Base-by-base conservation (phyloP, 805 yeast genomes). In the Suhomyces emberorum region DNA sequence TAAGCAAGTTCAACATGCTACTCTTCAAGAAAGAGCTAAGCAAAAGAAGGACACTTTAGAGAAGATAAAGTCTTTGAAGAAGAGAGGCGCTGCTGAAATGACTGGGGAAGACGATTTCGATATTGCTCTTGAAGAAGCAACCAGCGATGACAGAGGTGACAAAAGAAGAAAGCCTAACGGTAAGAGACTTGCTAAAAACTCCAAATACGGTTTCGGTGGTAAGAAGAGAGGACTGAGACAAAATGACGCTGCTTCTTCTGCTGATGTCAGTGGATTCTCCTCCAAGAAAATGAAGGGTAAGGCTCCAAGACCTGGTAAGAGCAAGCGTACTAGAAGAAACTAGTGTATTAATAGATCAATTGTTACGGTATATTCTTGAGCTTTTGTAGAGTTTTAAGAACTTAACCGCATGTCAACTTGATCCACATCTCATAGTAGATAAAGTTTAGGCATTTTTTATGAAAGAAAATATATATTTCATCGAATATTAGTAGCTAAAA, bases 1-100 rank as follows among this genome's bases (percentile, higher is more conserved):
- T 65, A 91, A 91, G 68, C 95, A 91, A 70, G 97, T 89, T 21
- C 96, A 89, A 71, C 78, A 85, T 52, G 95, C 87, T 47, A 88
- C 95, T 29, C 72, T 89, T 55, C 96, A 89, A 68, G 87, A 85
- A 52, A 83, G 98, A 68, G 95, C 87, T 59, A 82, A 85, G 70
- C 93, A 88, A 52, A 91, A 91, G 82, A 79, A 77, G 57, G 96
- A 88, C 16, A 81, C 96, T 15, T 65, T 91, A 48, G 96, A 89
- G 16, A 85, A 83, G 69, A 87, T 91, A 62, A 89, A 88, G 64
- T 74, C 85, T n/a, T 75, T 93, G 55, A 88, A 87, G 75, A 89
- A 88, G 78, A 80, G 95, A 68, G 80, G 80, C 53, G 75, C 78
- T 44, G 78, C 81, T 46, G 95, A 84, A 48, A 76, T 86, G 42